Evolutionary conservation across 768 basidiomycete genomes (phyloP).

Genomic region (Mycena belliarum): DNA sequence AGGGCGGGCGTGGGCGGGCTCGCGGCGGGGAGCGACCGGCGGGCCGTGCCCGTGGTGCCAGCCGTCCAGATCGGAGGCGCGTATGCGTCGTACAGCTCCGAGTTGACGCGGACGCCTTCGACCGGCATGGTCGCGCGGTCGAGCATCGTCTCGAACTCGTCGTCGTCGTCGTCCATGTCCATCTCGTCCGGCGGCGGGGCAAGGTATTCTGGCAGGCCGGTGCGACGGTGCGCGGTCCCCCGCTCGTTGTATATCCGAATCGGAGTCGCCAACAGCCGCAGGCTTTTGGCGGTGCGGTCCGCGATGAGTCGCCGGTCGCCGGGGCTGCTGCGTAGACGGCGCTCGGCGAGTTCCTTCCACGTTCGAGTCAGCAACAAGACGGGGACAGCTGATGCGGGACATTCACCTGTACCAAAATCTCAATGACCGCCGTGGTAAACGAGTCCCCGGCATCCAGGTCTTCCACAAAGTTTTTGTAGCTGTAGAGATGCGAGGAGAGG

Average conservation of each 20-base stretch:
- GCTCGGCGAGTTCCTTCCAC: slow-evolving; percentile 73
- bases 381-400: background rate
- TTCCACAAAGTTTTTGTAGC: slow-evolving; percentile 61
- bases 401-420: slow-evolving; percentile 76
- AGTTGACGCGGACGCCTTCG: slow-evolving; percentile 59
- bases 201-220: slow-evolving; percentile 51
- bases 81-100: slow-evolving; percentile 69
- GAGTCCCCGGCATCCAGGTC: slow-evolving; percentile 79
- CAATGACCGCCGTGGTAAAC: slow-evolving; percentile 74
- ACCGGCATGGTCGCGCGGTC: slow-evolving; percentile 34
- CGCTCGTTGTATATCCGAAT: slow-evolving; percentile 55
- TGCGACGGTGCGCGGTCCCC: slow-evolving; percentile 37
- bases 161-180: slow-evolving; percentile 69
- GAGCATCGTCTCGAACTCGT: slow-evolving; percentile 50
- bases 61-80: slow-evolving; percentile 22
- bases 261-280: slow-evolving; percentile 57
- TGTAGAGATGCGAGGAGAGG: background rate
- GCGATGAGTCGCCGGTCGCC: slow-evolving; percentile 65
- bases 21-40: slow-evolving; percentile 10
- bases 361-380: slow-evolving; percentile 7
- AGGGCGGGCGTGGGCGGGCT: slow-evolving; percentile 28
- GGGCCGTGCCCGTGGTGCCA: slow-evolving; percentile 11
- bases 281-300: slow-evolving; percentile 63
- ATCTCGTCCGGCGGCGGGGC: slow-evolving; percentile 55
- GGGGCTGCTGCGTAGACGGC: slow-evolving; percentile 53